Evolutionary conservation across 805 yeast genomes (phyloP).

Genomic region (Ogataea salicorniae): DNA sequence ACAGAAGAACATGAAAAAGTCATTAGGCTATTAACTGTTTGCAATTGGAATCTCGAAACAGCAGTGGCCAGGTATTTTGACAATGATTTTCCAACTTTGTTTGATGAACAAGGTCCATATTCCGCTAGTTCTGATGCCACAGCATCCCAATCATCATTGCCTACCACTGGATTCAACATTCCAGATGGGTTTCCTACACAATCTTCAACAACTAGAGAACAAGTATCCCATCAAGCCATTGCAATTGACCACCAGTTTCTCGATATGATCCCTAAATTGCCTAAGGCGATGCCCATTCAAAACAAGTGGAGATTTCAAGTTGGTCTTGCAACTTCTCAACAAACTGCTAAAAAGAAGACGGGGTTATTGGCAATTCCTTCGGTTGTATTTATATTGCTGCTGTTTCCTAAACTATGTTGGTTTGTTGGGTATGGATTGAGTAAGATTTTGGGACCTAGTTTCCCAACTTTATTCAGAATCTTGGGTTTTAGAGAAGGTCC

Average conservation of each 20-base stretch:
- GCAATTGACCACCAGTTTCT: conserved; percentile 21
- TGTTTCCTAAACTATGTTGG: conserved; percentile 50
- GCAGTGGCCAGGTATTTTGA: conserved; percentile 62
- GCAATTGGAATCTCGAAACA: conserved; percentile 57
- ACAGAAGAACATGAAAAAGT: conserved; percentile 44
- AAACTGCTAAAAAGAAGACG: conserved; percentile 1
- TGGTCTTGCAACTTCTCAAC: conserved; percentile 18
- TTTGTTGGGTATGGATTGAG: conserved; percentile 36
- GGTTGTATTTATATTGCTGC: conserved; percentile 44
- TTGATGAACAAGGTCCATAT: conserved; percentile 14
- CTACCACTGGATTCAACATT: background rate
- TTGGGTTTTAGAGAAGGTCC: conserved; percentile 27
- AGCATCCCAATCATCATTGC: background rate
- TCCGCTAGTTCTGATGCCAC: background rate
- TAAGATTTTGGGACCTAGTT: conserved; percentile 29
- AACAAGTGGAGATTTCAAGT: conserved; percentile 34
- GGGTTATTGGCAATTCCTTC: conserved; percentile 26
- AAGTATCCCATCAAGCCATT: conserved; percentile 6
- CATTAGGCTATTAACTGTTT: conserved; percentile 40
- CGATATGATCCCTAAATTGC: conserved; percentile 30
- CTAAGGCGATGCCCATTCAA: conserved; percentile 32
- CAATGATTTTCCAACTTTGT: conserved; percentile 36
- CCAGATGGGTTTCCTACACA: background rate
- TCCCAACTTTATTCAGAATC: conserved; percentile 30
- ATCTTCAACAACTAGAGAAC: conserved; percentile 1